A percentile compares a stretch with the other conserved stretches of the same genome.
phyloP scores from a whole-genome alignment of 768 basidiomycete species.

The Auriscalpium orientale region DNA sequence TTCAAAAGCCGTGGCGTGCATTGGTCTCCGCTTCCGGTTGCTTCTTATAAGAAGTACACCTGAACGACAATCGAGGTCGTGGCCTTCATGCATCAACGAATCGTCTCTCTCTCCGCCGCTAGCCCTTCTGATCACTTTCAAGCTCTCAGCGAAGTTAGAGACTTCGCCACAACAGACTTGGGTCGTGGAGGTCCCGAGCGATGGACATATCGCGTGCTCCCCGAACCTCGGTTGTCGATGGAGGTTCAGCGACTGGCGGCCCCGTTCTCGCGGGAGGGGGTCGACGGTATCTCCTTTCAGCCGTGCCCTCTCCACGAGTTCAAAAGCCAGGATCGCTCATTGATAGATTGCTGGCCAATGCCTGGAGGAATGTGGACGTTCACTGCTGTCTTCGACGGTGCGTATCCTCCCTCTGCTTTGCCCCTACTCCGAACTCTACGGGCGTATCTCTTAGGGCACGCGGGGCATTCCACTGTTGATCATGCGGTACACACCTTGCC shows the following conservation, averaged over 20 bases:
- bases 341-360: constrained; percentile 34
- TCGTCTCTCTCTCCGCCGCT: constrained; percentile 38
- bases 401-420: constrained; percentile 4
- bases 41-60: no score
- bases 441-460: constrained; percentile 31
- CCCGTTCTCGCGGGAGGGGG: constrained; percentile 25
- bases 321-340: constrained; percentile 36
- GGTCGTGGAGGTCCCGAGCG: constrained; percentile 42
- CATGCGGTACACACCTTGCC: constrained; percentile 35
- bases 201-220: constrained; percentile 46
- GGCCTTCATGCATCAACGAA: constrained; percentile 17
- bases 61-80: no score
- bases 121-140: constrained; percentile 39
- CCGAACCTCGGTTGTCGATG: constrained; percentile 31
- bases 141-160: constrained; percentile 45
- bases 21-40: no score
- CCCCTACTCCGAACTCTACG: background rate
- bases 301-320: constrained; percentile 30
- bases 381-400: constrained; percentile 41
- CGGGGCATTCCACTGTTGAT: constrained; percentile 41
- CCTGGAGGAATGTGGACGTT: constrained; percentile 35
- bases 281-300: constrained; percentile 38
- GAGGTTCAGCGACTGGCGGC: constrained; percentile 33
- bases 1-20: no score
- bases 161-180: constrained; percentile 46